These are phyloP conservation scores for Helicostylum pulchrum DNA, from an alignment of 192 early-diverging fungal species.

Conservation along the genomic window DNA sequence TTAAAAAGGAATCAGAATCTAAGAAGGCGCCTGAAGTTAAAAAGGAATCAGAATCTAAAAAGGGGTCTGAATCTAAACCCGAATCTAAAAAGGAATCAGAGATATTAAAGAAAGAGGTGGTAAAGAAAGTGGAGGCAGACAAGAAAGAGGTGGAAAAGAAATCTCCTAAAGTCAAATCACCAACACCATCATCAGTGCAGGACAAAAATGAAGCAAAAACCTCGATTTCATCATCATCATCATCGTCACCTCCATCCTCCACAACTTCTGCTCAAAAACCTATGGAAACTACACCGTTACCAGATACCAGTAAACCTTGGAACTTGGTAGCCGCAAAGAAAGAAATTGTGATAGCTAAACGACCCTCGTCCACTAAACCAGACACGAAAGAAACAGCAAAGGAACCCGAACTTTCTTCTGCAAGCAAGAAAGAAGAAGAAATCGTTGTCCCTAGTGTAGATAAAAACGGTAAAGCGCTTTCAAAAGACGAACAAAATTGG, in stretches of 20 bases:
- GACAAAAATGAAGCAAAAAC: neutral
- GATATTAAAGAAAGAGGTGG: too few relatives aligned
- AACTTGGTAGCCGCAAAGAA: constrained; percentile 11
- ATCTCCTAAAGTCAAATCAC: neutral
- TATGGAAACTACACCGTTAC: neutral
- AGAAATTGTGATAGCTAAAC: neutral
- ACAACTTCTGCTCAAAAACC: neutral
- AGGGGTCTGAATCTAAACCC: too few relatives aligned
- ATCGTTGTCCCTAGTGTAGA: neutral
- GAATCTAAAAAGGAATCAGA: neutral
- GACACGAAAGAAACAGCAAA: neutral
- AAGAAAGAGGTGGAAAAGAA: neutral
- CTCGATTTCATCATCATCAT: neutral
- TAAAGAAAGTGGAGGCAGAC: too few relatives aligned
- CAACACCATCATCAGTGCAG: neutral
- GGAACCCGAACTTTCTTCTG: too few relatives aligned
- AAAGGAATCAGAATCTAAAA: neutral
- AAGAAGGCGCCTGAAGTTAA: neutral
- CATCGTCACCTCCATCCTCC: neutral
- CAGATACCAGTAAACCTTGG: constrained; percentile 7
- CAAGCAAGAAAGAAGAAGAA: neutral
- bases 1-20: neutral
- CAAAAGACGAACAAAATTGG: constrained; percentile 10
- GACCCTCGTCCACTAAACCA: neutral
- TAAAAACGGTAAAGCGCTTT: neutral